phyloP scores from a whole-genome alignment of 2,329 filamentous ascomycete genomes.

The Pyrenochaeta sp. region DNA sequence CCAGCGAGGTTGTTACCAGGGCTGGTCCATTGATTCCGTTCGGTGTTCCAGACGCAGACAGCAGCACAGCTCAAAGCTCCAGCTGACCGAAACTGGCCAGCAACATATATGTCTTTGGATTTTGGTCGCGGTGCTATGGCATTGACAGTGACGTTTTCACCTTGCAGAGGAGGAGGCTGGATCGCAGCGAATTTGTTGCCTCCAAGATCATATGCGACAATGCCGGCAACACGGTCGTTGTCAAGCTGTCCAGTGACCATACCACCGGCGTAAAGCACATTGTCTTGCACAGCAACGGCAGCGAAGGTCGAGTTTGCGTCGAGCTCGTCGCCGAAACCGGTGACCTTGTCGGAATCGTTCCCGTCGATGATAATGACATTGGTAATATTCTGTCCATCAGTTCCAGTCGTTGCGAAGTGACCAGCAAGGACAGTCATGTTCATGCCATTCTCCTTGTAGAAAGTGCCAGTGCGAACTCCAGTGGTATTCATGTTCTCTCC shows the following conservation, averaged over 20 bases:
- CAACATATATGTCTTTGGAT: slow-evolving; percentile 81
- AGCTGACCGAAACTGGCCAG: slow-evolving; percentile 82
- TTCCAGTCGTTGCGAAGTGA: slow-evolving; percentile 77
- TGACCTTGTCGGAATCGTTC: slow-evolving; percentile 70
- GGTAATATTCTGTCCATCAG: slow-evolving; percentile 74
- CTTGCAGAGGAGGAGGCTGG: slow-evolving; percentile 79
- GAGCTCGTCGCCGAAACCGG: slow-evolving; percentile 73
- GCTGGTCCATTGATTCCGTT: slow-evolving; percentile 77
- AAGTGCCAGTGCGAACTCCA: slow-evolving; percentile 80
- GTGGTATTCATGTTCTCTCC: slow-evolving; percentile 60
- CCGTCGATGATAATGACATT: slow-evolving; percentile 87
- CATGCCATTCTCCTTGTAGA: slow-evolving; percentile 72
- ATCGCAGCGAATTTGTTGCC: slow-evolving; percentile 67
- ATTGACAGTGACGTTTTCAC: slow-evolving; percentile 75
- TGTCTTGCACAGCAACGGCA: slow-evolving; percentile 62
- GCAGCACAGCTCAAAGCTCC: slow-evolving; percentile 83
- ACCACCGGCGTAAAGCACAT: slow-evolving; percentile 82
- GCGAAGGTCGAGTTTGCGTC: slow-evolving; percentile 77
- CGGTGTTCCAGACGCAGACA: slow-evolving; percentile 80
- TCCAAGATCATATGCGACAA: slow-evolving; percentile 81
- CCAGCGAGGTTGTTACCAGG: slow-evolving; percentile 78
- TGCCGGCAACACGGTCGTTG: slow-evolving; percentile 70
- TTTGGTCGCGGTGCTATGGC: slow-evolving; percentile 76
- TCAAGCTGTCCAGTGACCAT: slow-evolving; percentile 75
- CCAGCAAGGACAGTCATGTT: slow-evolving; percentile 91